phyloP scores from a whole-genome alignment of 1,284 basidiomycete genomes.

The Cystobasidiaceae sp. region DNA sequence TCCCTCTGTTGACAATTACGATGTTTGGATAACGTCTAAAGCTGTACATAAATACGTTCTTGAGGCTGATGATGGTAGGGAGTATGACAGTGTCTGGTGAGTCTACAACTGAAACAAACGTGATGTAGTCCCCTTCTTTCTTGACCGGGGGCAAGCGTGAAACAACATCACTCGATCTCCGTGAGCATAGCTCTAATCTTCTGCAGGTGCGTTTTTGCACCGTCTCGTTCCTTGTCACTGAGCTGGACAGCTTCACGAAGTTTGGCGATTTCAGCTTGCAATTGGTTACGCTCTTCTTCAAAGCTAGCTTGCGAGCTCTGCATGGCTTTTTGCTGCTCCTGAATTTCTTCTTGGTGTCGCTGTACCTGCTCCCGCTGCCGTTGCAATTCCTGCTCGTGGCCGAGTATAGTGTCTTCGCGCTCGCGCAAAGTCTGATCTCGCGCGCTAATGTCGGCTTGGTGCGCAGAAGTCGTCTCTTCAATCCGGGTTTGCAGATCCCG shows the following conservation, averaged over 20 bases:
- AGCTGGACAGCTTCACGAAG: not conserved
- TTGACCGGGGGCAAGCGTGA: too few relatives aligned
- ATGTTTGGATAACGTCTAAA: too few relatives aligned
- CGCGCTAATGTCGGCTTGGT: not conserved
- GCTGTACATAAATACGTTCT: too few relatives aligned
- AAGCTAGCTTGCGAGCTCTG: not conserved
- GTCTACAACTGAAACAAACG: too few relatives aligned
- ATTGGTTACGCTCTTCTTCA: not conserved
- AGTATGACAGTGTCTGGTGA: too few relatives aligned
- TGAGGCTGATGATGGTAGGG: too few relatives aligned
- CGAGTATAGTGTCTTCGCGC: not conserved
- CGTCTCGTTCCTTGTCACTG: slow-evolving; percentile 4
- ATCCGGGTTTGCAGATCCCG: not conserved
- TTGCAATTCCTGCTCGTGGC: not conserved
- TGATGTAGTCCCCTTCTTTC: too few relatives aligned
- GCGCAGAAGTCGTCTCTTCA: not conserved
- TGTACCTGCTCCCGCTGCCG: not conserved
- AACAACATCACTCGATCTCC: too few relatives aligned
- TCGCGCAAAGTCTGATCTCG: too few relatives aligned
- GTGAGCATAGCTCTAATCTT: not conserved
- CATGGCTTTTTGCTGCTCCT: not conserved
- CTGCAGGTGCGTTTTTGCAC: not conserved
- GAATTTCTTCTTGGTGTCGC: not conserved
- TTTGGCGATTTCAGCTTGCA: not conserved
- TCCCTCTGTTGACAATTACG: too few relatives aligned